Conservation (phyloP, 2,329 filamentous ascomycete genomes). For the Penicillium olsonii region DNA sequence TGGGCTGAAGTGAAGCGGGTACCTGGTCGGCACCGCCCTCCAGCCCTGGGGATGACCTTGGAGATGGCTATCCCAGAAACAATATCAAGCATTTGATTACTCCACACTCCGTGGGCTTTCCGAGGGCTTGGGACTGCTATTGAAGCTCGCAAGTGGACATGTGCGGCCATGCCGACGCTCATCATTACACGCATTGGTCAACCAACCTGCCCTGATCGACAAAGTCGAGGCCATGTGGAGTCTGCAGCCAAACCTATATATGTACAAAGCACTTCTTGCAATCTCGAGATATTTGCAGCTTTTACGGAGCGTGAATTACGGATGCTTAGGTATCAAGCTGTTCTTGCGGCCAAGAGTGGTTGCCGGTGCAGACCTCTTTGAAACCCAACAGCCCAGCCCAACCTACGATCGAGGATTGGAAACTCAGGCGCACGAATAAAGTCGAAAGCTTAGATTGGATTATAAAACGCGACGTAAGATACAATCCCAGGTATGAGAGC, state of each 20-base stretch:
- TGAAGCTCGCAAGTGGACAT: neutral
- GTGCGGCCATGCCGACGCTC: neutral
- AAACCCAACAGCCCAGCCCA: neutral
- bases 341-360: neutral
- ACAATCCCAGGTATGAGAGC: neutral
- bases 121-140: neutral
- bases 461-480: neutral
- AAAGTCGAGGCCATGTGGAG: conserved; percentile 1
- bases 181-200: neutral
- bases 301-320: too few relatives aligned
- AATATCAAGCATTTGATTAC: neutral
- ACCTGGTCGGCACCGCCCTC: too few relatives aligned
- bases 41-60: too few relatives aligned
- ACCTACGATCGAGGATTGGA: neutral
- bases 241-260: neutral
- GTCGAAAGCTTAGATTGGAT: neutral
- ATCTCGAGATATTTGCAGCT: neutral
- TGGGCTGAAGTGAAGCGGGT: too few relatives aligned
- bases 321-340: too few relatives aligned
- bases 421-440: neutral
- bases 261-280: neutral
- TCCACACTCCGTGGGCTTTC: neutral
- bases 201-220: neutral
- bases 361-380: neutral
- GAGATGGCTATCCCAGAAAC: too few relatives aligned